These are phyloP conservation scores for Phaeosphaeriaceae sp. DNA, from an alignment of 2,329 filamentous ascomycete genomes.

Conservation along the genomic window DNA sequence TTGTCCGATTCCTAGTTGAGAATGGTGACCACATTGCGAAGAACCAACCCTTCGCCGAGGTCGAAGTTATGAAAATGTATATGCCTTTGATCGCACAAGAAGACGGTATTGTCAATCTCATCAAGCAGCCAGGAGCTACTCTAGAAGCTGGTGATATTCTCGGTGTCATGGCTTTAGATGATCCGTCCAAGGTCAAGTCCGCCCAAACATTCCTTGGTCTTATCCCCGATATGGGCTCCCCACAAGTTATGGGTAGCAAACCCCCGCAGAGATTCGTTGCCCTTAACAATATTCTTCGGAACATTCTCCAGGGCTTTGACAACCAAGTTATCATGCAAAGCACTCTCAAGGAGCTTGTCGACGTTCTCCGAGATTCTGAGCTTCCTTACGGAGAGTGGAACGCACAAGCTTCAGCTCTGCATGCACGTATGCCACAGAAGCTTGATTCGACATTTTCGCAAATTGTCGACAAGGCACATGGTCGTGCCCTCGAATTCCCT, in stretches of 20 bases:
- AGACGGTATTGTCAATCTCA: slow-evolving; percentile 94
- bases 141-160: slow-evolving; percentile 97
- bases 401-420: slow-evolving; percentile 93
- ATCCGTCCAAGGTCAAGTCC: slow-evolving; percentile 95
- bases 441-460: slow-evolving; percentile 82
- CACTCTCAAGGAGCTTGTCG: slow-evolving; percentile 86
- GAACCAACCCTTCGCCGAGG: slow-evolving; percentile 92
- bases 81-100: slow-evolving; percentile 97
- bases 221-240: slow-evolving; percentile 83
- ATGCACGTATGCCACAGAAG: slow-evolving; percentile 95
- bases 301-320: slow-evolving; percentile 93
- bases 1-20: slow-evolving; percentile 96
- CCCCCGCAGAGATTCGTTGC: slow-evolving; percentile 85
- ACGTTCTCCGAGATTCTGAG: slow-evolving; percentile 86
- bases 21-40: slow-evolving; percentile 93
- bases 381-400: slow-evolving; percentile 97
- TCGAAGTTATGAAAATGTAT: slow-evolving; percentile 99
- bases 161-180: slow-evolving; percentile 94
- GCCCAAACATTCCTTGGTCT: slow-evolving; percentile 92
- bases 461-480: slow-evolving; percentile 82
- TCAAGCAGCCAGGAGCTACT: slow-evolving; percentile 98
- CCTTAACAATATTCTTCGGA: slow-evolving; percentile 76
- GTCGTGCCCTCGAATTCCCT: slow-evolving; percentile 85
- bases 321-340: slow-evolving; percentile 95
- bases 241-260: slow-evolving; percentile 88